Evolutionary conservation across 495 filamentous ascomycete genomes (phyloP).

Genomic region (Elasticomyces elasticus): DNA sequence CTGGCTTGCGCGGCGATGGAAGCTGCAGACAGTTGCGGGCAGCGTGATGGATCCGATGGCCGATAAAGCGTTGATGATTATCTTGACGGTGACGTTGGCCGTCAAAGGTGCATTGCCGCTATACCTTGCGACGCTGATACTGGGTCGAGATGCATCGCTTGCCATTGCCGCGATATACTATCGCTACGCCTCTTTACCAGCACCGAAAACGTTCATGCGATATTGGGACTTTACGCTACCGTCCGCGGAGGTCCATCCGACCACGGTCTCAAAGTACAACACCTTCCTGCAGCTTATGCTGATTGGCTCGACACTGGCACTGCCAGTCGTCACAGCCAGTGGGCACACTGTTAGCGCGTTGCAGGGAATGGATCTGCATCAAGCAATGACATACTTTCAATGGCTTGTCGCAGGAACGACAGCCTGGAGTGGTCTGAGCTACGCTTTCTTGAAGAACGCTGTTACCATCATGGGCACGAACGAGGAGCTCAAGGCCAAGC

Average conservation of each 20-base stretch:
- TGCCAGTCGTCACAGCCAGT: slow-evolving; percentile 21
- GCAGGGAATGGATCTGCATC: slow-evolving; percentile 19
- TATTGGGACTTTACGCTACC: slow-evolving; percentile 98
- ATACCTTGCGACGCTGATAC: slow-evolving; percentile 77
- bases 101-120: slow-evolving; percentile 70
- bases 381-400: slow-evolving; percentile 23
- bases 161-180: slow-evolving; percentile 88
- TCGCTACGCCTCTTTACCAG: slow-evolving; percentile 83
- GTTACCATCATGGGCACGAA: slow-evolving; percentile 33
- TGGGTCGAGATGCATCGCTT: slow-evolving; percentile 80
- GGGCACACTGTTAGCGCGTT: slow-evolving; percentile 8
- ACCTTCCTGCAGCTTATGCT: slow-evolving; percentile 36
- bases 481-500: slow-evolving; percentile 33
- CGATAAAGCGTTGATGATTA: slow-evolving; percentile 90
- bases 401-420: slow-evolving; percentile 33
- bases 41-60: slow-evolving; percentile 95
- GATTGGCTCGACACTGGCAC: slow-evolving; percentile 30
- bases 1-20: slow-evolving; percentile 78
- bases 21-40: slow-evolving; percentile 88
- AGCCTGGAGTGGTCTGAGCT: slow-evolving; percentile 32
- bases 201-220: slow-evolving; percentile 81
- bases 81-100: slow-evolving; percentile 73
- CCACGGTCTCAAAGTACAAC: slow-evolving; percentile 68
- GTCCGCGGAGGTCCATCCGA: slow-evolving; percentile 85
- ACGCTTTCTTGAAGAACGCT: slow-evolving; percentile 29